These are phyloP conservation scores for Plectosphaerella cucumerina DNA, from an alignment of 2,329 filamentous ascomycete genomes.

Conservation along the genomic window DNA sequence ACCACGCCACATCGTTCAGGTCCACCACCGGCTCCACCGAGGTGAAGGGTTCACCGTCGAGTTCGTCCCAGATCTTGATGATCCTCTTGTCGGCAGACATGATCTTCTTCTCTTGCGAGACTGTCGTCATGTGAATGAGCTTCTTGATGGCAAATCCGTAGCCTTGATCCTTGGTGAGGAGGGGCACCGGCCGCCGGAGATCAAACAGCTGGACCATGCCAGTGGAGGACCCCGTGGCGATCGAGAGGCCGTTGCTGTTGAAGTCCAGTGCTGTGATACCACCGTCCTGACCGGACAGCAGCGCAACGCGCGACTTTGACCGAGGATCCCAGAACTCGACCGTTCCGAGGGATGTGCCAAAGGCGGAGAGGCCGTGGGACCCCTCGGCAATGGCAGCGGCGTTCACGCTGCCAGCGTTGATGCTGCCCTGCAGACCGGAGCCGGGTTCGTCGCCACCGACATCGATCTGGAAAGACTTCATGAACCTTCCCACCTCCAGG, in stretches of 20 bases:
- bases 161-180: slow-evolving; percentile 91
- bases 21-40: slow-evolving; percentile 93
- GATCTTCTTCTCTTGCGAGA: slow-evolving; percentile 78
- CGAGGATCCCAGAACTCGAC: slow-evolving; percentile 96
- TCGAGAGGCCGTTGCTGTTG: slow-evolving; percentile 73
- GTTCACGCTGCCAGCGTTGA: slow-evolving; percentile 82
- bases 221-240: slow-evolving; percentile 82
- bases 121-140: slow-evolving; percentile 66
- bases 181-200: slow-evolving; percentile 77
- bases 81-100: slow-evolving; percentile 91
- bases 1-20: slow-evolving; percentile 91
- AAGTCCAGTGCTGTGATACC: slow-evolving; percentile 89
- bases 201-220: slow-evolving; percentile 91
- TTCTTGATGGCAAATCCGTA: slow-evolving; percentile 92
- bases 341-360: slow-evolving; percentile 91
- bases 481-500: slow-evolving; percentile 85
- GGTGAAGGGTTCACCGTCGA: slow-evolving; percentile 84
- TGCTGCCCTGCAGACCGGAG: slow-evolving; percentile 78
- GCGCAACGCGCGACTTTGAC: slow-evolving; percentile 74
- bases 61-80: slow-evolving; percentile 93
- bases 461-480: slow-evolving; percentile 89
- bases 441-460: slow-evolving; percentile 75
- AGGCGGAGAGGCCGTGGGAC: slow-evolving; percentile 85
- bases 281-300: slow-evolving; percentile 64
- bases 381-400: slow-evolving; percentile 81